Percentiles rank a stretch among this genome's conserved stretches.
phyloP scores from a whole-genome alignment of 2,329 filamentous ascomycete species.

The Peltaster fructicola region DNA sequence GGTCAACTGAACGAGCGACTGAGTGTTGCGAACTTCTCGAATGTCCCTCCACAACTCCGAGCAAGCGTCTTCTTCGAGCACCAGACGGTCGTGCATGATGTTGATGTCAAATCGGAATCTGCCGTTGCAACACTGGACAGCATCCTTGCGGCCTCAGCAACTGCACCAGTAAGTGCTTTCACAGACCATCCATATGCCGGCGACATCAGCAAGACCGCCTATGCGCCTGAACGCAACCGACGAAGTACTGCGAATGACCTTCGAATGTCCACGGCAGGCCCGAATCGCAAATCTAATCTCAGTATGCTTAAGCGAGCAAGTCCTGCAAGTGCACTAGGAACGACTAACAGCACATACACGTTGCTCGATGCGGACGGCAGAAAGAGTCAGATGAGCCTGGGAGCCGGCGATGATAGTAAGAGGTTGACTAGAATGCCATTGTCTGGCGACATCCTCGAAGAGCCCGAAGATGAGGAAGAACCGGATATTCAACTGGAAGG shows the following conservation, averaged over 20 bases:
- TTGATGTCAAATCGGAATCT: slow-evolving; percentile 52
- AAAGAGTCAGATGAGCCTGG: slow-evolving; percentile 17
- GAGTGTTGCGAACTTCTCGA: slow-evolving; percentile 22
- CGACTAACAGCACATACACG: slow-evolving; percentile 5
- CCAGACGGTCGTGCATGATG: slow-evolving; percentile 37
- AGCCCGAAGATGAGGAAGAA: slow-evolving; percentile 6
- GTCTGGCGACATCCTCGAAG: slow-evolving; percentile 7
- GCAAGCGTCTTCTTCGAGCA: slow-evolving; percentile 84
- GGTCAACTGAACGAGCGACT: slow-evolving; percentile 16
- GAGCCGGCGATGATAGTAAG: slow-evolving; percentile 7
- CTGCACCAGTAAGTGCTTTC: slow-evolving; percentile 77
- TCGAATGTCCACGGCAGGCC: slow-evolving; percentile 1
- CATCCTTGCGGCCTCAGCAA: slow-evolving; percentile 76
- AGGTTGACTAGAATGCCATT: no score
- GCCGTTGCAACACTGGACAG: slow-evolving; percentile 78
- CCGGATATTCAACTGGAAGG: slow-evolving; percentile 5
- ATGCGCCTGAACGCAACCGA: slow-evolving; percentile 33
- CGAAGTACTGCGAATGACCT: slow-evolving; percentile 6
- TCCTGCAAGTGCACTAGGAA: slow-evolving; percentile 1
- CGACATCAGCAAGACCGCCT: slow-evolving; percentile 55
- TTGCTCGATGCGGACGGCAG: slow-evolving; percentile 13
- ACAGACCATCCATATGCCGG: slow-evolving; percentile 76
- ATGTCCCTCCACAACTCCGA: slow-evolving; percentile 64
- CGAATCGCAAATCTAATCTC: no score
- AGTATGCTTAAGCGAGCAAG: slow-evolving; percentile 4